Evolutionary conservation across 129 eudicot genomes (phyloP).

Genomic region (Flaveria linearis): DNA sequence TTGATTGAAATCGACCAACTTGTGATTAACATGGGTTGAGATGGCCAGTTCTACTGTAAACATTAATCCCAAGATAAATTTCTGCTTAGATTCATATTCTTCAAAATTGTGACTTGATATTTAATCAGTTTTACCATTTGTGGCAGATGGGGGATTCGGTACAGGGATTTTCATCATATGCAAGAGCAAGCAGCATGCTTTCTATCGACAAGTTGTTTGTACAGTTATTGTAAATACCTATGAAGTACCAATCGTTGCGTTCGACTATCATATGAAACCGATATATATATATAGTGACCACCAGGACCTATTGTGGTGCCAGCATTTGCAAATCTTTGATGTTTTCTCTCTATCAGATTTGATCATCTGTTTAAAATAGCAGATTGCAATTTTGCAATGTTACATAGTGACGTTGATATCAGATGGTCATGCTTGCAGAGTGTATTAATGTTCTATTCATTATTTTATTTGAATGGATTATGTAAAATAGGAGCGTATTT

Average conservation of each 20-base stretch:
- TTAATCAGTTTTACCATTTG: not conserved
- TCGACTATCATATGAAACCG: slow-evolving; percentile 12
- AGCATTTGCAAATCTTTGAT: slow-evolving; percentile 20
- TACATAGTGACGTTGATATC: not conserved
- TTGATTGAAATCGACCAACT: not conserved
- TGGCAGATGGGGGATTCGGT: slow-evolving; percentile 19
- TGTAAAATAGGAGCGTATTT: too few relatives aligned
- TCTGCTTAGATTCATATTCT: slow-evolving; percentile 13
- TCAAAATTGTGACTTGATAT: slow-evolving; percentile 13
- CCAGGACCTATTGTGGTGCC: slow-evolving; percentile 6
- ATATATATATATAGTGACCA: not conserved
- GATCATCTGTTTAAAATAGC: slow-evolving; percentile 1
- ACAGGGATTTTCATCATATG: slow-evolving; percentile 19
- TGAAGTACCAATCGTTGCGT: slow-evolving; percentile 10
- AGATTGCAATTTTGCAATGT: not conserved
- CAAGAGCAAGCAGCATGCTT: slow-evolving; percentile 2
- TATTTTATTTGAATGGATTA: too few relatives aligned
- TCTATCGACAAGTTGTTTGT: slow-evolving; percentile 18
- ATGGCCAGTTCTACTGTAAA: not conserved
- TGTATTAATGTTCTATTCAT: not conserved
- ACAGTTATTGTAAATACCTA: slow-evolving; percentile 36
- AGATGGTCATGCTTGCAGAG: not conserved
- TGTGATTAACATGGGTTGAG: not conserved
- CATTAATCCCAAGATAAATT: not conserved
- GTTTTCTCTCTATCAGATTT: slow-evolving; percentile 5